Base-by-base conservation (phyloP, 2,329 filamentous ascomycete genomes). In the Fusarium lyarnte region DNA sequence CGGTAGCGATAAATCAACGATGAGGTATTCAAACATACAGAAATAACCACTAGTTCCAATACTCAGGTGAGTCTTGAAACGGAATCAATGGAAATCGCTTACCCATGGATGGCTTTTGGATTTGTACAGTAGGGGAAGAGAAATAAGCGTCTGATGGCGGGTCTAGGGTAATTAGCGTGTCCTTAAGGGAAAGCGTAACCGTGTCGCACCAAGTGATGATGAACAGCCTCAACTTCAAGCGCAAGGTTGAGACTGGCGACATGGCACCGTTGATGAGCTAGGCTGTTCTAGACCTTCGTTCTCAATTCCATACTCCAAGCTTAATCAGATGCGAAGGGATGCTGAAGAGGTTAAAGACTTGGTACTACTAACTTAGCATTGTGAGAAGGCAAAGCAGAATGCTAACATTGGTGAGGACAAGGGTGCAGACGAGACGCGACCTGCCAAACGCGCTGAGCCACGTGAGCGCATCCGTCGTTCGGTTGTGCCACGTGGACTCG, bases 351-450 rank as follows among this genome's bases (percentile, higher is more conserved):
- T 11, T 5, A 3, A 14, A 3, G 6, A 10, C 6, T 25, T 25
- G 25, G 25, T 10, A 12, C 43, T 7, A 5, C 0, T 11, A 10
- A 10, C 8, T 5, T 7, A 12, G 25, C 12, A 16, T 16, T 2
- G 12, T 8, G 10, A 3, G 5, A 23, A 3, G 29, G 29, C 1
- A 1, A 33, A 3, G 3, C 8, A 6, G 10, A 23, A 51, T 25
- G 31, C 31, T 7, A 16, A 21, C 0, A 8, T 21, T 8, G n/a
- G 12, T 3, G 47, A 21, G 17, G 1, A 1, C 12, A 14, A 25
- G 1, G 3, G 12, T 8, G n/a, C 0, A 11, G 17, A 6, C 12
- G 23, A 36, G 47, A 16, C 31, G 31, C 19, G 29, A 35, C 46
- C 3, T 21, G 47, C 17, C 23, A 52, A 27, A 17, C 23, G 23